These are phyloP conservation scores for Orbilia brochopaga DNA, from an alignment of 2,329 filamentous ascomycete species.

Conservation along the genomic window DNA sequence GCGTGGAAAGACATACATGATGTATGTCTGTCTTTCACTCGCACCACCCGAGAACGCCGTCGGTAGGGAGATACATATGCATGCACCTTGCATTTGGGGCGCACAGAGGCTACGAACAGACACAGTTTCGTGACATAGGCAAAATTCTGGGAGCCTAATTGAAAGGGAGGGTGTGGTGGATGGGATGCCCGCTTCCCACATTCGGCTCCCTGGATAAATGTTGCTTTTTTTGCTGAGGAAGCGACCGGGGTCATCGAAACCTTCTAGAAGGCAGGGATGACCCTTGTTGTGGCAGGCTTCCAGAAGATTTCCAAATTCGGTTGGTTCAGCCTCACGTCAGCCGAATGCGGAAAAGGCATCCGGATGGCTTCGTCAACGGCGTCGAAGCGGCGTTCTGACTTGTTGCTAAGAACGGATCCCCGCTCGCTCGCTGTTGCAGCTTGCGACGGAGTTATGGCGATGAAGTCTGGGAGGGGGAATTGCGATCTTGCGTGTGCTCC, in stretches of 20 bases:
- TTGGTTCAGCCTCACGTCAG: slow-evolving; percentile 43
- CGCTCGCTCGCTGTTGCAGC: not conserved
- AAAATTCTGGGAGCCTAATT: slow-evolving; percentile 52
- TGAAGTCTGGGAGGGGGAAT: not conserved
- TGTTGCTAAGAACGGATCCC: slow-evolving; percentile 12
- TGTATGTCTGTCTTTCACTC: slow-evolving; percentile 2
- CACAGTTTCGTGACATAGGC: slow-evolving; percentile 48
- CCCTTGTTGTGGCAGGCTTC: slow-evolving; percentile 49
- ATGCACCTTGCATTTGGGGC: slow-evolving; percentile 5
- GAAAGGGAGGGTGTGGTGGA: slow-evolving; percentile 10
- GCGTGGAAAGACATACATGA: not conserved
- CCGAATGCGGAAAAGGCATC: slow-evolving; percentile 43
- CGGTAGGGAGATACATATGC: slow-evolving; percentile 2
- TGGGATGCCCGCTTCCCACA: slow-evolving; percentile 47
- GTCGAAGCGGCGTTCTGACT: slow-evolving; percentile 17
- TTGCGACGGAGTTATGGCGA: not conserved
- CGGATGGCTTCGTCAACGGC: slow-evolving; percentile 14
- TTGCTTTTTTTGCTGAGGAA: slow-evolving; percentile 34
- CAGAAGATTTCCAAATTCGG: slow-evolving; percentile 51
- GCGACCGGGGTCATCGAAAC: slow-evolving; percentile 27
- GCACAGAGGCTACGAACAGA: slow-evolving; percentile 20
- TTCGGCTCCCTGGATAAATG: slow-evolving; percentile 49
- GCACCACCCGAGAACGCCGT: not conserved
- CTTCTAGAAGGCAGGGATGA: slow-evolving; percentile 51
- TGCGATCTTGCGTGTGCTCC: not conserved